Conservation (phyloP, 257 asterid species). For the Solanum medicagineum region DNA sequence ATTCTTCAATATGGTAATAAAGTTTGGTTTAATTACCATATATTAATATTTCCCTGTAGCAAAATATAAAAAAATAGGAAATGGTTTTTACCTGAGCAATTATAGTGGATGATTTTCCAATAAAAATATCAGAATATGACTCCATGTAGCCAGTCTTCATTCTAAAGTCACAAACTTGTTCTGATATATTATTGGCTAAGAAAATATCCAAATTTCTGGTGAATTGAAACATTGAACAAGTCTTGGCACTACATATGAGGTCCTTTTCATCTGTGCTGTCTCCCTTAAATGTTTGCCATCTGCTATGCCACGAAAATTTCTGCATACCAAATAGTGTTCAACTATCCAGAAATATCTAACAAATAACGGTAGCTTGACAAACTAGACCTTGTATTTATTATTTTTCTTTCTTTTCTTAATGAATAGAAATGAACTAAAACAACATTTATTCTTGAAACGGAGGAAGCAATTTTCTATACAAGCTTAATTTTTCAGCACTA, state of each 20-base stretch:
- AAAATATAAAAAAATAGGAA: not conserved
- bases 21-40: not conserved
- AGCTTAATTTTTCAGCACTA: too few species aligned
- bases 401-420: too few species aligned
- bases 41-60: not conserved
- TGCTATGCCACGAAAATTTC: not conserved
- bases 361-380: not conserved
- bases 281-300: slow-evolving; percentile 6
- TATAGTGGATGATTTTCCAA: not conserved
- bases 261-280: not conserved
- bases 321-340: not conserved
- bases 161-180: not conserved
- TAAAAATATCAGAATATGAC: not conserved
- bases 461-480: too few species aligned
- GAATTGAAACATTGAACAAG: not conserved
- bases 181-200: not conserved
- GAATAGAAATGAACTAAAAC: too few species aligned
- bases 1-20: too few species aligned
- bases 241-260: not conserved
- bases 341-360: too few species aligned
- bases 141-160: not conserved
- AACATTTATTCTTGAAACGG: too few species aligned
- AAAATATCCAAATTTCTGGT: not conserved
- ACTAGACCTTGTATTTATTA: too few species aligned
- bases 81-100: not conserved